phyloP scores from a whole-genome alignment of 2,329 filamentous ascomycete species.

The Arthrobotrys sphaeroides region DNA sequence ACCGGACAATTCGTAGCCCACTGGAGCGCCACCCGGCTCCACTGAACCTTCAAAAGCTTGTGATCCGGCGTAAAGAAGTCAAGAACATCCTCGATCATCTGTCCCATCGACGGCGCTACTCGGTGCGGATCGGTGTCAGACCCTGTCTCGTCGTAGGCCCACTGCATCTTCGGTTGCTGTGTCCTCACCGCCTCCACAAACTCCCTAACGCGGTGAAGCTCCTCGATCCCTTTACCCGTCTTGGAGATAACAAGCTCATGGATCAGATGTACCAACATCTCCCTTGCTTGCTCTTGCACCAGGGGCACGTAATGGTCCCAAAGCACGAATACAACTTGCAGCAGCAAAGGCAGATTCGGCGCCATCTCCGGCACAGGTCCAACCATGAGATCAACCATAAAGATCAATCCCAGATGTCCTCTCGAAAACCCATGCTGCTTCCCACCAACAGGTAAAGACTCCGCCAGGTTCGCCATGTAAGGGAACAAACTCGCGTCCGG shows the following conservation, averaged over 20 bases:
- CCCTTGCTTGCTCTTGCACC: constrained; percentile 93
- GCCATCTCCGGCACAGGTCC: constrained; percentile 81
- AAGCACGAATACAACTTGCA: constrained; percentile 90
- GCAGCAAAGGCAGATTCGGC: constrained; percentile 82
- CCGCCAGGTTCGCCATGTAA: constrained; percentile 85
- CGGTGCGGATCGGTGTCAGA: constrained; percentile 76
- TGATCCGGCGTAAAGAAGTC: constrained; percentile 85
- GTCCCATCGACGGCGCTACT: constrained; percentile 86
- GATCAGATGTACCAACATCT: constrained; percentile 97
- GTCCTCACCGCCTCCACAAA: constrained; percentile 86
- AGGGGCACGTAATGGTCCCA: constrained; percentile 98
- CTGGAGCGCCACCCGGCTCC: constrained; percentile 86
- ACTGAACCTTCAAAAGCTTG: constrained; percentile 86
- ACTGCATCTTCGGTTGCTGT: constrained; percentile 84
- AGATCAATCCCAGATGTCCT: constrained; percentile 89
- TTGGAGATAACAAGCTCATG: constrained; percentile 88
- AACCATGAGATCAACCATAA: constrained; percentile 95
- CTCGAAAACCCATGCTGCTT: constrained; percentile 91
- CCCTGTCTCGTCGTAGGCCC: constrained; percentile 93
- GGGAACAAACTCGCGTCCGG: constrained; percentile 79
- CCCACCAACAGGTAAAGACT: constrained; percentile 84
- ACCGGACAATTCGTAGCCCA: constrained; percentile 99
- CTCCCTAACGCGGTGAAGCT: constrained; percentile 72
- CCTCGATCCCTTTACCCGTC: constrained; percentile 71
- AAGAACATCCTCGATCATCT: constrained; percentile 81